phyloP scores from a whole-genome alignment of 441 rosid species.

The Populus tomentosa region DNA sequence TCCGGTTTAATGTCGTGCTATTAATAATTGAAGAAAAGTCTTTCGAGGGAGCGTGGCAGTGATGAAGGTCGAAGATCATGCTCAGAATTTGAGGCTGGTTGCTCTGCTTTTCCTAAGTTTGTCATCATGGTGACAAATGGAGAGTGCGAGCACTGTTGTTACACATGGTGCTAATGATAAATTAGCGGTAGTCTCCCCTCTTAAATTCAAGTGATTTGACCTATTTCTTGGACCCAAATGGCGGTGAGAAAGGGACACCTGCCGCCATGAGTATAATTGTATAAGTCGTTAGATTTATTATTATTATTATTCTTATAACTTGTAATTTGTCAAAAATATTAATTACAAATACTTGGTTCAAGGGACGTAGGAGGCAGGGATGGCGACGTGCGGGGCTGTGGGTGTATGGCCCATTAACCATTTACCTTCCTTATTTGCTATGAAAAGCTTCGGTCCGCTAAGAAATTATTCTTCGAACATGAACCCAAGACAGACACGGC shows the following conservation, averaged over 20 bases:
- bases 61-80: background rate
- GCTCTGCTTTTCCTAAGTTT: background rate
- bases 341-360: background rate
- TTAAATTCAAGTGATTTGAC: background rate
- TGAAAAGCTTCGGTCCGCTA: background rate
- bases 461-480: background rate
- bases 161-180: background rate
- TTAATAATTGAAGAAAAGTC: background rate
- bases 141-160: background rate
- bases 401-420: background rate
- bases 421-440: background rate
- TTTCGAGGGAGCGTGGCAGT: background rate
- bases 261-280: background rate
- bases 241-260: background rate
- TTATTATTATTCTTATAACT: no score
- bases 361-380: background rate
- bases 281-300: no score
- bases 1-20: background rate
- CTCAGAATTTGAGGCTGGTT: background rate
- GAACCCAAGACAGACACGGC: background rate
- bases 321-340: no score
- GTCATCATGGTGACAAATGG: background rate
- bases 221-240: background rate
- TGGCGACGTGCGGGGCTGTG: background rate
- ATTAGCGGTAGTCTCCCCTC: background rate